Percentiles rank a stretch among this genome's conserved stretches.
Evolutionary conservation across 23 red algal genomes (phyloP).

Genomic region (Chondrus crispus): DNA sequence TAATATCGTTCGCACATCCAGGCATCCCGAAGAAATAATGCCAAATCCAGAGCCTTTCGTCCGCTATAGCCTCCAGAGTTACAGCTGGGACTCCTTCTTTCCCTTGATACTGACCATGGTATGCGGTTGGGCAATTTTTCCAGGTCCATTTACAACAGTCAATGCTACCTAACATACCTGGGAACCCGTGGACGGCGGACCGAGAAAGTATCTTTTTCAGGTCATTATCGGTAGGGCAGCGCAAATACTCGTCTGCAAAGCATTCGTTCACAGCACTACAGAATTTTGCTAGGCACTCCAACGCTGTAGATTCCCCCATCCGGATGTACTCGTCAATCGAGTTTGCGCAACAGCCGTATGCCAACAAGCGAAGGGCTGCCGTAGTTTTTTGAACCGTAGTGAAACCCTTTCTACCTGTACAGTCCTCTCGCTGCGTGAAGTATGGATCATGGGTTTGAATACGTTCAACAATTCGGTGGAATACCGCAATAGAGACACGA

Average conservation of each 20-base stretch:
- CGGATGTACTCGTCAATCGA: slow-evolving; percentile 4
- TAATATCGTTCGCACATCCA: slow-evolving; percentile 22
- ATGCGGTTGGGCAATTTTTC: slow-evolving; percentile 28
- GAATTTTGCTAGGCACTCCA: neutral
- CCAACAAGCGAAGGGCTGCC: slow-evolving; percentile 6
- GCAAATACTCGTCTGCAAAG: slow-evolving; percentile 11
- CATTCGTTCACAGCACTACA: neutral
- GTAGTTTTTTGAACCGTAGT: neutral
- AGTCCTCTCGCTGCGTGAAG: neutral
- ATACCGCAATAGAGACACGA: neutral
- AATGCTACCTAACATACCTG: slow-evolving; percentile 23
- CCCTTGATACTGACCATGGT: slow-evolving; percentile 7
- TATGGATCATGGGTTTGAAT: neutral
- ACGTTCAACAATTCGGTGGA: neutral
- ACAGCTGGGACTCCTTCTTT: slow-evolving; percentile 2
- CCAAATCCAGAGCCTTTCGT: slow-evolving; percentile 49
- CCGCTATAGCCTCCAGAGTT: slow-evolving; percentile 20
- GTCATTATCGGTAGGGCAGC: neutral
- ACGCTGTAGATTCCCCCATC: neutral
- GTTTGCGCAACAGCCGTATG: slow-evolving; percentile 6
- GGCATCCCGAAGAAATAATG: slow-evolving; percentile 8
- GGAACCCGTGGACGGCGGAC: neutral
- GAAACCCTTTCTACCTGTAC: neutral
- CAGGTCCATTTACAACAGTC: slow-evolving; percentile 36
- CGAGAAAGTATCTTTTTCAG: neutral